Evolutionary conservation across 805 yeast genomes (phyloP).

Genomic region (Danielozyma ontarioensis): DNA sequence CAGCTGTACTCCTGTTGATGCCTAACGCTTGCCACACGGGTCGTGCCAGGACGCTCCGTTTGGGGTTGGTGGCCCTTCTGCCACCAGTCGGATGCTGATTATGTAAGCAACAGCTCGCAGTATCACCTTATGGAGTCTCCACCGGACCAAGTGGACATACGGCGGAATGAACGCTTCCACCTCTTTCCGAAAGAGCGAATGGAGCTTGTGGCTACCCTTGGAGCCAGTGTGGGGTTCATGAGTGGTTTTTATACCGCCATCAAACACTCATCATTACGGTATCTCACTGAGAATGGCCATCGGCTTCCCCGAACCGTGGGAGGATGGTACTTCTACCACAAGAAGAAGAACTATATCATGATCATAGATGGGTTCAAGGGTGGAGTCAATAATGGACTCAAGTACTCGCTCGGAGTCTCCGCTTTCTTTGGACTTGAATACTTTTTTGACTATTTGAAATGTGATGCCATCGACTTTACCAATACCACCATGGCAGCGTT

Average conservation of each 20-base stretch:
- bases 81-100: too few relatives aligned
- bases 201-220: conserved; percentile 31
- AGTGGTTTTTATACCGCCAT: conserved; percentile 62
- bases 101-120: too few relatives aligned
- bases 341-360: conserved; percentile 73
- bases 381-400: conserved; percentile 38
- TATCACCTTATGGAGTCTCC: too few relatives aligned
- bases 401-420: conserved; percentile 39
- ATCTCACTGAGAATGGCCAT: conserved; percentile 77
- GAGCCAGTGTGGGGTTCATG: conserved; percentile 39
- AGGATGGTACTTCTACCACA: conserved; percentile 88
- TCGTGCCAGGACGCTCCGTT: too few relatives aligned
- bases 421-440: conserved; percentile 61
- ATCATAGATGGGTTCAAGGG: conserved; percentile 46
- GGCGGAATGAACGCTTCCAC: conserved; percentile 41
- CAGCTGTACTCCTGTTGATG: too few relatives aligned
- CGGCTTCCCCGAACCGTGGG: conserved; percentile 71
- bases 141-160: background rate
- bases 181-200: conserved; percentile 44
- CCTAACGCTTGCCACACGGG: too few relatives aligned
- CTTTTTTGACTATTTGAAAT: conserved; percentile 42
- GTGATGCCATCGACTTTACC: conserved; percentile 53
- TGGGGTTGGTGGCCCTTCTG: too few relatives aligned
- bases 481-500: conserved; percentile 59
- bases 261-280: conserved; percentile 49